Percentiles rank a stretch among this genome's conserved stretches.
Conservation (phyloP, 2,329 filamentous ascomycete genomes). For the Paraphoma sp. region DNA sequence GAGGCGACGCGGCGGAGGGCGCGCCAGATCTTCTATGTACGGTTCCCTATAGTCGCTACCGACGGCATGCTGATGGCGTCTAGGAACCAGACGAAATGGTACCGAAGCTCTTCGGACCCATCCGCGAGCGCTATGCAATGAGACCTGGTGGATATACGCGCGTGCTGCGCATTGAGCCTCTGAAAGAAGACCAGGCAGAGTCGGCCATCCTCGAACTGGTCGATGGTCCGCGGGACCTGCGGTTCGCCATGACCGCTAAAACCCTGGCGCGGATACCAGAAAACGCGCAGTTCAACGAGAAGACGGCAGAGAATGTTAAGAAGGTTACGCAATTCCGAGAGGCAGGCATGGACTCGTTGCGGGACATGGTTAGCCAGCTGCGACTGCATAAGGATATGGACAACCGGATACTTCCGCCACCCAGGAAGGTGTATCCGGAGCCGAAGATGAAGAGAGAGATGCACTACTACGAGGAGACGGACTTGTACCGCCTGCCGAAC, state of each 20-base stretch:
- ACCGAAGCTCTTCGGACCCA: constrained; percentile 85
- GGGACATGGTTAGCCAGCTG: constrained; percentile 61
- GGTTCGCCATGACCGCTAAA: constrained; percentile 91
- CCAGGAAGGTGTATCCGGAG: constrained; percentile 42
- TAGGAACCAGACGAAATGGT: constrained; percentile 74
- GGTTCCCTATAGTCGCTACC: constrained; percentile 39
- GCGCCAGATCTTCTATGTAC: constrained; percentile 84
- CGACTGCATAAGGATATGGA: constrained; percentile 34
- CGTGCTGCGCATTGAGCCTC: constrained; percentile 88
- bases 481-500: constrained; percentile 33
- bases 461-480: constrained; percentile 35
- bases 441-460: constrained; percentile 31
- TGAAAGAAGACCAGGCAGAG: constrained; percentile 84
- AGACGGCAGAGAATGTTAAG: constrained; percentile 78
- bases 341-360: constrained; percentile 71
- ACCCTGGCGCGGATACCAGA: constrained; percentile 70
- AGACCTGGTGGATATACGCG: constrained; percentile 94
- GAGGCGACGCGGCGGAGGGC: constrained; percentile 78
- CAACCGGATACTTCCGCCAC: constrained; percentile 32
- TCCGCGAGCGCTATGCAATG: constrained; percentile 77
- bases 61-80: constrained; percentile 15
- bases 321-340: constrained; percentile 83
- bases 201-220: constrained; percentile 94
- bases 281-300: constrained; percentile 66
- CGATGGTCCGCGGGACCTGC: constrained; percentile 91